Conservation (phyloP, 805 yeast genomes). For the Kuraishia piskuri region DNA sequence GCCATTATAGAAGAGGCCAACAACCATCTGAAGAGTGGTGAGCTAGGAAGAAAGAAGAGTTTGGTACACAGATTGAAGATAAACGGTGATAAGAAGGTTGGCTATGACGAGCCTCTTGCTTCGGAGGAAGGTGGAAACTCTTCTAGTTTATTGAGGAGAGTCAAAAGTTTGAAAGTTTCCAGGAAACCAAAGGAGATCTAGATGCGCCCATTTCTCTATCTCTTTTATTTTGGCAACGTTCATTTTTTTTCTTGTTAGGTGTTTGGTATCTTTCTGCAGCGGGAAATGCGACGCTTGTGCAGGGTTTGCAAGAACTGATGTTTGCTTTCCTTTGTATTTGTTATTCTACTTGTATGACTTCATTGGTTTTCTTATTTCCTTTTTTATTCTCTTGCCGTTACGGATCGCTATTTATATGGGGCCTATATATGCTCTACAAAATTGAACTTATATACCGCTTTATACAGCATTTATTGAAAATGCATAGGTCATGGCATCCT, state of each 20-base stretch:
- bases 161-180: conserved; percentile 80
- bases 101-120: neutral
- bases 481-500: conserved; percentile 9
- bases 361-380: neutral
- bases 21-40: conserved; percentile 19
- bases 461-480: neutral
- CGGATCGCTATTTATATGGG: neutral
- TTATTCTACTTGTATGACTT: neutral
- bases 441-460: neutral
- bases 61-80: conserved; percentile 53
- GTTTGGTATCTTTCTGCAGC: neutral
- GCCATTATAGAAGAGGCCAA: conserved; percentile 29
- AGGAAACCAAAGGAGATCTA: conserved; percentile 16
- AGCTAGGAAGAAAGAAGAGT: conserved; percentile 77
- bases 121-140: conserved; percentile 21
- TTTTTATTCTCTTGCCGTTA: neutral
- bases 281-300: neutral
- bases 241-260: neutral
- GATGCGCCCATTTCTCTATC: neutral
- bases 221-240: neutral
- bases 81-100: conserved; percentile 12
- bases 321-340: neutral
- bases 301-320: neutral
- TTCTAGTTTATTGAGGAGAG: conserved; percentile 69
- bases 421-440: conserved; percentile 1